Evolutionary conservation across 345 rosid species (phyloP), one percentile per base, ranked within the genome.

Genomic region (Eucalyptus caleyi): DNA sequence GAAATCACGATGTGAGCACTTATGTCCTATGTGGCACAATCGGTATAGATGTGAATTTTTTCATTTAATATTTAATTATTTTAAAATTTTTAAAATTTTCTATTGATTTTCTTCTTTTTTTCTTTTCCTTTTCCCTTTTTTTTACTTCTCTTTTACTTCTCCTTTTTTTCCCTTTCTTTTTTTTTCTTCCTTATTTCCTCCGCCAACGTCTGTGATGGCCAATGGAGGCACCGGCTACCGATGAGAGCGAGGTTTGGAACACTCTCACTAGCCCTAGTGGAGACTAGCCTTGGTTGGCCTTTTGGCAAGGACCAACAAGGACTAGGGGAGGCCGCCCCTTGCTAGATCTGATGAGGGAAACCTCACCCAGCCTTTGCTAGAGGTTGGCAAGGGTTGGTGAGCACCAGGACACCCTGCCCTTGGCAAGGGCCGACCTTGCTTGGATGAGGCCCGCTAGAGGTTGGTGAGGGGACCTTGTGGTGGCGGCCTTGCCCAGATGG

Each of bases 191-290:
- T 56, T 56, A 56, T 2, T 24, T 56, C 62, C 30, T 24, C 30
- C 3, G 1, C 62, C 62, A 23, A 56, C 1, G 1, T 56, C 1
- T 24, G 0, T 56, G 30, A 23, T 56, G 62, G 62, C 30, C 13
- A 24, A 10, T 56, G 60, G 27, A 23, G 60, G 6, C 5, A 23
- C 3, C 0, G 3, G 0, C 62, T 4, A 24, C 59, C 2, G 0
- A 53, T 53, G 59, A 53, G 59, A 53, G 62, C 1, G 6, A 56
- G 27, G 6, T 23, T 24, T 56, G 12, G 30, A 13, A 56, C 27
- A 24, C 62, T 24, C 62, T 56, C 62, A 56, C 62, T 26, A 23
- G 13, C 62, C 30, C 59, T 19, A 8, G 59, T 53, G 59, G 24
- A 53, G 59, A 19, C 59, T 19, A 8, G 59, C 59, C 59, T 53